Conservation (phyloP, 371 early-diverging fungal species). For the Syncephalis fuscata region DNA sequence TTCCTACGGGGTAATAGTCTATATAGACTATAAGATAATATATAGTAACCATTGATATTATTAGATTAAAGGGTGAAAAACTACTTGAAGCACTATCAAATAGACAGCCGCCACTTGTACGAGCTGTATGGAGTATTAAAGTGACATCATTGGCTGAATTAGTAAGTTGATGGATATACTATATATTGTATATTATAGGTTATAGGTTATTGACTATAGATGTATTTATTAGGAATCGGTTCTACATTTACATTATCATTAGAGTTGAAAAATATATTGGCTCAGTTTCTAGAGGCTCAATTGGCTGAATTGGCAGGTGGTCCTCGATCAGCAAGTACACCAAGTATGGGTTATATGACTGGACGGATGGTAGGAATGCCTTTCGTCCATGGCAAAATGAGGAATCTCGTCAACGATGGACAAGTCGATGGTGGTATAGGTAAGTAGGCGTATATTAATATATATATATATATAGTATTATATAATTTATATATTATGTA, state of each 20-base stretch:
- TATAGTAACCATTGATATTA: neutral
- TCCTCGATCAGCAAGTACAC: neutral
- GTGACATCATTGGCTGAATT: constrained; percentile 18
- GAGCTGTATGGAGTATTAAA: constrained; percentile 60
- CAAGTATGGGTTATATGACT: too few species aligned
- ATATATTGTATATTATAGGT: neutral
- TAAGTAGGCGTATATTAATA: neutral
- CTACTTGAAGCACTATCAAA: constrained; percentile 39
- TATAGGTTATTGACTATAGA: neutral
- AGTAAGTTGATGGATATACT: neutral
- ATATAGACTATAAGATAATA: neutral
- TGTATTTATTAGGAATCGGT: neutral
- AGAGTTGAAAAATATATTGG: neutral
- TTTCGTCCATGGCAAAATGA: neutral
- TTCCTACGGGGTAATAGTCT: constrained; percentile 20
- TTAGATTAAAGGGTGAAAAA: constrained; percentile 40
- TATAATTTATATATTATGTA: neutral
- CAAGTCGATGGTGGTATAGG: constrained; percentile 27
- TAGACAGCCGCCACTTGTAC: constrained; percentile 38
- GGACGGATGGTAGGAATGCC: too few species aligned
- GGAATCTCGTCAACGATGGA: neutral
- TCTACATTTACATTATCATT: neutral
- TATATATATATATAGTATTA: neutral
- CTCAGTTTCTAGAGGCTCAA: neutral
- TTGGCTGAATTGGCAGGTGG: neutral